Percentiles rank a stretch among this genome's conserved stretches.
Conservation (phyloP, 1,284 basidiomycete species). For the Takashimella tepidaria region DNA sequence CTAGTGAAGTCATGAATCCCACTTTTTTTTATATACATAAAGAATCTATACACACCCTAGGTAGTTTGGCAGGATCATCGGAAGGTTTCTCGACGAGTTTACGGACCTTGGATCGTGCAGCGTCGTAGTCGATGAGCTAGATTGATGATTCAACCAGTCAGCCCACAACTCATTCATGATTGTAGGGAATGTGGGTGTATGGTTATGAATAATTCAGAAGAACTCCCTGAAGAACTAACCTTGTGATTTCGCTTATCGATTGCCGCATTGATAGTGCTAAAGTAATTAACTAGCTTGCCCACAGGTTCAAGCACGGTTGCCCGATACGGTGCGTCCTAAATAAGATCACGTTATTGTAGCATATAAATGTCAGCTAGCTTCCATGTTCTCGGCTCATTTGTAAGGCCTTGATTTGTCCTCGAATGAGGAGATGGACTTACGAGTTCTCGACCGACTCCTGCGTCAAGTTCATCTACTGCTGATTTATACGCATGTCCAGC, state of each 20-base stretch:
- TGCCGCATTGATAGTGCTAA: conserved; percentile 88
- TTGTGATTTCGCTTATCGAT: conserved; percentile 96
- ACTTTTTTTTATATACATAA: no score
- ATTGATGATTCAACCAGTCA: no score
- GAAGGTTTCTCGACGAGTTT: conserved; percentile 89
- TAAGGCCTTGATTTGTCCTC: conserved; percentile 7
- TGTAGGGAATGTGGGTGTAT: not conserved
- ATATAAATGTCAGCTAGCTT: not conserved
- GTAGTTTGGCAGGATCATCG: conserved; percentile 87
- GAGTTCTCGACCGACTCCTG: conserved; percentile 75
- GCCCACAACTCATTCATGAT: no score
- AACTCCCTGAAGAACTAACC: no score
- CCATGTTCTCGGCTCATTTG: no score
- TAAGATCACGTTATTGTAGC: not conserved
- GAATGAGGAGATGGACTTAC: conserved; percentile 50
- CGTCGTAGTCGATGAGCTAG: conserved; percentile 91
- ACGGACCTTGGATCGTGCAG: conserved; percentile 78
- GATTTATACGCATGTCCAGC: conserved; percentile 94
- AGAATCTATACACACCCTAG: conserved; percentile 55
- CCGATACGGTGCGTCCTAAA: conserved; percentile 84
- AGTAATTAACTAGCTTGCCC: conserved; percentile 93
- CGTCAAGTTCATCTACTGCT: conserved; percentile 89
- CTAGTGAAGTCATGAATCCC: no score
- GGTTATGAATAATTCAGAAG: no score
- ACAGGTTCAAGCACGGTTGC: conserved; percentile 92